Conservation (phyloP, 2,329 filamentous ascomycete genomes). For the Zymoseptoria ardabiliae region DNA sequence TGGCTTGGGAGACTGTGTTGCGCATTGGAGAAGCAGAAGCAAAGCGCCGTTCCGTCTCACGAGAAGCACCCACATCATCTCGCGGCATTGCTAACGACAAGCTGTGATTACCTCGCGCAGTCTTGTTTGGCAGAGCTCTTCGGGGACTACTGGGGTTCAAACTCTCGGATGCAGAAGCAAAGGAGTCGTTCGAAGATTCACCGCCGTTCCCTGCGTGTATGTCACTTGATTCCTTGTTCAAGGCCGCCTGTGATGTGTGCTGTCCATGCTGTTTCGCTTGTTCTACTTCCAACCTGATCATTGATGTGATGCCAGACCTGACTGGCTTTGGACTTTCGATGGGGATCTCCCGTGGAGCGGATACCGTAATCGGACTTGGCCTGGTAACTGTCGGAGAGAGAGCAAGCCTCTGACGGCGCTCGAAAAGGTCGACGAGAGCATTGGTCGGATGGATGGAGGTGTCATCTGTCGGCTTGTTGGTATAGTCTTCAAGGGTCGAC, state of each 20-base stretch:
- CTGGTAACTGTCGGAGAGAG: constrained; percentile 6
- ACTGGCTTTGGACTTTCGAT: constrained; percentile 38
- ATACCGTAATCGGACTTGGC: constrained; percentile 15
- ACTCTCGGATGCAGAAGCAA: constrained; percentile 17
- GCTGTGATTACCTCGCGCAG: neutral
- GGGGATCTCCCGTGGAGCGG: constrained; percentile 26
- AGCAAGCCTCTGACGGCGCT: constrained; percentile 38
- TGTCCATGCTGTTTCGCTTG: constrained; percentile 2
- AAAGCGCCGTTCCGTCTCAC: constrained; percentile 7
- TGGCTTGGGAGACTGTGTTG: constrained; percentile 9
- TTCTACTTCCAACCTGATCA: constrained; percentile 25
- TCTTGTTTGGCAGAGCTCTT: constrained; percentile 7
- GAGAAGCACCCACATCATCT: neutral
- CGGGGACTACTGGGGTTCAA: constrained; percentile 6
- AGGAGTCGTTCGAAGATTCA: constrained; percentile 17
- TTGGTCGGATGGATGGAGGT: constrained; percentile 45
- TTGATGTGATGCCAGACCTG: constrained; percentile 25
- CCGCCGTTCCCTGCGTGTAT: neutral
- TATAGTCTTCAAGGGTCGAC: constrained; percentile 1
- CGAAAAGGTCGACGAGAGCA: constrained; percentile 62
- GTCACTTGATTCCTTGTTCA: neutral
- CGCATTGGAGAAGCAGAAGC: constrained; percentile 13
- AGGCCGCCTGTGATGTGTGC: neutral
- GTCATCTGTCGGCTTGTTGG: constrained; percentile 17
- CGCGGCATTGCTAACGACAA: neutral